Evolutionary conservation across 2,329 filamentous ascomycete genomes (phyloP).

Genomic region (Penicillium sp.): DNA sequence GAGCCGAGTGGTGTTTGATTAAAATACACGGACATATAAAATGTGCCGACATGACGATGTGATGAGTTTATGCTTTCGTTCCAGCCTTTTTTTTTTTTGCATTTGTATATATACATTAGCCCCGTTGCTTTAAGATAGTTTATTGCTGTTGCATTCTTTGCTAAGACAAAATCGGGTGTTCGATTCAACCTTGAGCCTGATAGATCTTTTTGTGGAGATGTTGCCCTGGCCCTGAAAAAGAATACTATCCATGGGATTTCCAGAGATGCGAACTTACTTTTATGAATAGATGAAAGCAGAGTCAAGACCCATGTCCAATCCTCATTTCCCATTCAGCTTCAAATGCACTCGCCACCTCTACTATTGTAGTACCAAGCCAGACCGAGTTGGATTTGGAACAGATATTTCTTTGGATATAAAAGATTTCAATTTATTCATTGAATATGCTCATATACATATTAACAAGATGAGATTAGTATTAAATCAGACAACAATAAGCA

Average conservation of each 20-base stretch:
- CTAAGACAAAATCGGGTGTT: background rate
- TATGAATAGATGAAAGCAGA: background rate
- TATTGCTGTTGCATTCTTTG: constrained; percentile 12
- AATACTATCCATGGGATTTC: background rate
- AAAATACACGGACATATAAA: background rate
- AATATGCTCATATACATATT: background rate
- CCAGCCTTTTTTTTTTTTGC: constrained; percentile 10
- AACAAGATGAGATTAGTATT: background rate
- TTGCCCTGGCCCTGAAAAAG: background rate
- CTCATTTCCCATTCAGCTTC: background rate
- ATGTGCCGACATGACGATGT: constrained; percentile 15
- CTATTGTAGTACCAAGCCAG: background rate
- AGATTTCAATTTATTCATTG: background rate
- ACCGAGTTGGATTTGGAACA: background rate
- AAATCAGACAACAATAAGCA: background rate
- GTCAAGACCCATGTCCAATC: background rate
- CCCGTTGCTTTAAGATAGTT: background rate
- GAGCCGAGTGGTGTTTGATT: constrained; percentile 28
- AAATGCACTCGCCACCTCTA: background rate
- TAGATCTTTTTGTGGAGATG: background rate
- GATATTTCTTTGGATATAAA: background rate
- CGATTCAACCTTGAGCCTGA: background rate
- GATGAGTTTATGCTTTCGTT: constrained; percentile 15
- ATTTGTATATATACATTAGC: constrained; percentile 17
- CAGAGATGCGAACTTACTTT: background rate